phyloP scores from a whole-genome alignment of 805 yeast genomes.

The Yarrowia phangngaensis region DNA sequence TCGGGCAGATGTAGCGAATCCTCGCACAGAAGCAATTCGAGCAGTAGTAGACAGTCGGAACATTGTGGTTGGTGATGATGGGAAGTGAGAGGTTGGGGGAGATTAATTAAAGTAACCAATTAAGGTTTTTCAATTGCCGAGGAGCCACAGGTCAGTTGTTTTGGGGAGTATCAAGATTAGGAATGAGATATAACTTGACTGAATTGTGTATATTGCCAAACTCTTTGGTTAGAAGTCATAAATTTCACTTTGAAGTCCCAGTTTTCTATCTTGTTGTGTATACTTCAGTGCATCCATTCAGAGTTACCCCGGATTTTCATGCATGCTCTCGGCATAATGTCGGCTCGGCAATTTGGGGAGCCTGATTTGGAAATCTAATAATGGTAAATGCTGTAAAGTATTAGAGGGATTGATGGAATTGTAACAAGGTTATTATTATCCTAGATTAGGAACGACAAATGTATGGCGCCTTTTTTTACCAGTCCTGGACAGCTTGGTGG shows the following conservation, averaged over 20 bases:
- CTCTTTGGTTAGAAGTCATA: too few species aligned
- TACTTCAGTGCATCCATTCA: too few species aligned
- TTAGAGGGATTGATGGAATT: neutral
- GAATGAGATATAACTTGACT: too few species aligned
- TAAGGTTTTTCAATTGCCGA: neutral
- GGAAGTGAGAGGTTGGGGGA: neutral
- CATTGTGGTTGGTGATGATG: conserved; percentile 4
- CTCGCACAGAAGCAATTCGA: conserved; percentile 18
- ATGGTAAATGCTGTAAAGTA: neutral
- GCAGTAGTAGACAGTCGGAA: conserved; percentile 14
- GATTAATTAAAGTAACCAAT: too few species aligned
- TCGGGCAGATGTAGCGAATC: conserved; percentile 9
- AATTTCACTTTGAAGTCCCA: too few species aligned
- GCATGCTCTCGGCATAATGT: conserved; percentile 18
- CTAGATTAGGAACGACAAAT: too few species aligned
- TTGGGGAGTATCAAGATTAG: too few species aligned
- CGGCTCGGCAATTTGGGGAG: conserved; percentile 19
- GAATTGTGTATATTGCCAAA: too few species aligned
- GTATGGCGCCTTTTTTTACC: too few species aligned
- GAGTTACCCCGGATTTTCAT: conserved; percentile 12
- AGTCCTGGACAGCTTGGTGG: too few species aligned
- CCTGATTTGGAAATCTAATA: neutral
- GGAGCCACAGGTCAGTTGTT: neutral
- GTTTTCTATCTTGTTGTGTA: too few species aligned
- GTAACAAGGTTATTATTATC: too few species aligned